Evolutionary conservation across 129 eudicot genomes (phyloP).

Genomic region (Flaveria ramosissima): DNA sequence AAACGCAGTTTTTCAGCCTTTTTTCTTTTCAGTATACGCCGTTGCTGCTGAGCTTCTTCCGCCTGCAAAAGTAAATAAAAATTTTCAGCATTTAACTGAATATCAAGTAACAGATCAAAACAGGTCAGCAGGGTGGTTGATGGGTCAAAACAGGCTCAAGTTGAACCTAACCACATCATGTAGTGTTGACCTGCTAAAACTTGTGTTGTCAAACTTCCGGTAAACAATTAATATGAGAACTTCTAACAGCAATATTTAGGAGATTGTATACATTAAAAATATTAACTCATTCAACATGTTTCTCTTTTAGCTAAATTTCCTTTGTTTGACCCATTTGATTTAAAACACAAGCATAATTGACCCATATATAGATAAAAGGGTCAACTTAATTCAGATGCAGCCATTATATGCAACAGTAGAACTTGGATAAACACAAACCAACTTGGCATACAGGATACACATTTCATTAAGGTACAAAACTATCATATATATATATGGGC

Average conservation of each 20-base stretch:
- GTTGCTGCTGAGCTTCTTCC: constrained; percentile 61
- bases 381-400: neutral
- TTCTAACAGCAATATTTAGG: neutral
- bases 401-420: neutral
- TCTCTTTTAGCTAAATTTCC: neutral
- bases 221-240: neutral
- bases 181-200: neutral
- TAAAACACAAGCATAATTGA: neutral
- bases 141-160: neutral
- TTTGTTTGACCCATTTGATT: neutral
- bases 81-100: too few species aligned
- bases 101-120: neutral
- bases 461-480: too few species aligned
- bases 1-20: constrained; percentile 63
- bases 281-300: neutral
- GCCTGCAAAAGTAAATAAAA: constrained; percentile 47
- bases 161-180: neutral
- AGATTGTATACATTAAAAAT: neutral
- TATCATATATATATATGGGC: too few species aligned
- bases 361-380: neutral
- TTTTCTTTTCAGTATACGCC: constrained; percentile 56
- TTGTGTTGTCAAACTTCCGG: neutral
- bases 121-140: neutral
- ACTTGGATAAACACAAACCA: too few species aligned
- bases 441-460: too few species aligned